Evolutionary conservation across 495 filamentous ascomycete genomes (phyloP), one percentile per base, ranked within the genome.

Genomic region (Penicillium robsamsonii): DNA sequence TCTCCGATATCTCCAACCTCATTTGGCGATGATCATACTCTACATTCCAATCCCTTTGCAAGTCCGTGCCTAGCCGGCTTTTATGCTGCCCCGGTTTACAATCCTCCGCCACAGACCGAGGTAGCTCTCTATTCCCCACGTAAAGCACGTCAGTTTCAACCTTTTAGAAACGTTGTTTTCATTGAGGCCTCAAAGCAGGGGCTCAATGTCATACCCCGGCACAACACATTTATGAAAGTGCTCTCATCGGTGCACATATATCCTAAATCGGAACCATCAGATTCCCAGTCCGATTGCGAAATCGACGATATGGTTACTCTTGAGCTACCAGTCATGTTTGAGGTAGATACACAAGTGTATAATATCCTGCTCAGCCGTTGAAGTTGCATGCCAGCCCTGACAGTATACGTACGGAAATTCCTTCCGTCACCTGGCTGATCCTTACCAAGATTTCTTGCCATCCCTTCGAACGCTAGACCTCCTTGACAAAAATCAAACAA

Each of bases 11-110:
- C 24, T 46, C 15, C 24, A 46, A 24, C 52, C 52, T 44, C n/a
- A 46, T 46, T 17, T 46, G 22, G 22, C 15, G 37, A 38, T 40
- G 43, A 45, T 40, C 33, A 22, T 22, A 30, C n/a, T 40, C 27
- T 45, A 49, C 55, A 57, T 57, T 57, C 55, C 55, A 50, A 44
- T 50, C 46, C 55, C 55, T 57, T 57, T 46, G 17, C 25, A 30
- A 13, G 35, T 15, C 55, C 55, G 55, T 43, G 8, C 47, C 46
- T 57, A 57, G n/a, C 52, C 52, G 52, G 18, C n/a, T 27, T 27
- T 37, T 13, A 4, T 35, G 25, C 13, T 49, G 15, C 25, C 18
- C 46, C 18, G 27, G 17, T 22, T 57, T 9, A 45, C 46, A 50
- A 57, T 57, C 55, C n/a, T 43, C 55, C 46, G 55, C 8, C 15